phyloP scores from a whole-genome alignment of 2,329 filamentous ascomycete species.

The Cadophora sp. region DNA sequence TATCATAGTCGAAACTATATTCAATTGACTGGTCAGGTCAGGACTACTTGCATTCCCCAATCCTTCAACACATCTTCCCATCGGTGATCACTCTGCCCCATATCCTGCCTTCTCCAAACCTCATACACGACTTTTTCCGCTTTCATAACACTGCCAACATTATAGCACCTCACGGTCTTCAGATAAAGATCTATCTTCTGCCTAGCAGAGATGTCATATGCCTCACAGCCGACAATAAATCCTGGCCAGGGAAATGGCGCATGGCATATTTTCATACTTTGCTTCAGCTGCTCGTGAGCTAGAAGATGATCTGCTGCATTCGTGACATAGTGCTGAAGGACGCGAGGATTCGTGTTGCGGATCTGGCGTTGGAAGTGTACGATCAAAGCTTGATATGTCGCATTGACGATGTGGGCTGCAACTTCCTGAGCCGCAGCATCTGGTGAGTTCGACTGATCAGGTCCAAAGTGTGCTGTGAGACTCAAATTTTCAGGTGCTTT shows the following conservation, averaged over 20 bases:
- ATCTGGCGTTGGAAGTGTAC: constrained; percentile 31
- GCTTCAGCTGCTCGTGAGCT: constrained; percentile 28
- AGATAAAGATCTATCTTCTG: constrained; percentile 27
- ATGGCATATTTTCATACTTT: constrained; percentile 21
- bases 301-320: constrained; percentile 27
- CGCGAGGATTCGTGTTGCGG: constrained; percentile 27
- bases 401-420: constrained; percentile 26
- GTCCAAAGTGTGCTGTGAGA: constrained; percentile 15
- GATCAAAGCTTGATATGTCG: constrained; percentile 28
- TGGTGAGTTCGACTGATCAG: background rate
- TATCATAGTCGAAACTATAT: too few relatives aligned
- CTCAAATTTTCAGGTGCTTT: constrained; percentile 23
- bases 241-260: constrained; percentile 28
- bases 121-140: constrained; percentile 29
- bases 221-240: constrained; percentile 31
- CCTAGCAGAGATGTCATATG: constrained; percentile 22
- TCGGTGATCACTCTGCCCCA: constrained; percentile 19
- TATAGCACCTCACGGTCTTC: constrained; percentile 23
- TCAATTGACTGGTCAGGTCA: constrained; percentile 18
- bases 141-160: constrained; percentile 23
- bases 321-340: constrained; percentile 29
- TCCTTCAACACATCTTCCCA: constrained; percentile 30
- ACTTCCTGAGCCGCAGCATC: constrained; percentile 20
- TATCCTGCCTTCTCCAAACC: constrained; percentile 28
- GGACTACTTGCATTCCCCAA: constrained; percentile 26